phyloP scores from a whole-genome alignment of 345 rosid genomes.

The Arabidopsis thaliana region TAIR10.1 NC_003074.8:5402001-5402500 shows the following conservation, averaged over 20 bases:
- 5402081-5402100: slow-evolving; percentile 6
- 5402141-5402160: slow-evolving; percentile 40
- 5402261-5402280: slow-evolving; percentile 33
- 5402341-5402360: neutral
- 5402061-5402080: slow-evolving; percentile 32
- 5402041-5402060: slow-evolving; percentile 28
- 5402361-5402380: neutral
- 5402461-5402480: neutral
- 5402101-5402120: slow-evolving; percentile 41
- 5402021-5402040: neutral
- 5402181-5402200: slow-evolving; percentile 21
- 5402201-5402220: neutral
- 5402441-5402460: slow-evolving; percentile 33
- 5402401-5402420: slow-evolving; percentile 33
- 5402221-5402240: slow-evolving; percentile 7
- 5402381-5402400: slow-evolving; percentile 31
- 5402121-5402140: slow-evolving; percentile 42
- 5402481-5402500: neutral
- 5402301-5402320: slow-evolving; percentile 36
- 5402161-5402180: slow-evolving; percentile 38
- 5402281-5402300: slow-evolving; percentile 43
- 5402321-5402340: neutral
- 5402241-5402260: neutral
- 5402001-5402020: neutral
- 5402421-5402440: slow-evolving; percentile 40